A percentile compares a stretch with the other conserved stretches of the same genome.
Conservation (phyloP, 129 eudicot species). For the Lactuca saligna region DNA sequence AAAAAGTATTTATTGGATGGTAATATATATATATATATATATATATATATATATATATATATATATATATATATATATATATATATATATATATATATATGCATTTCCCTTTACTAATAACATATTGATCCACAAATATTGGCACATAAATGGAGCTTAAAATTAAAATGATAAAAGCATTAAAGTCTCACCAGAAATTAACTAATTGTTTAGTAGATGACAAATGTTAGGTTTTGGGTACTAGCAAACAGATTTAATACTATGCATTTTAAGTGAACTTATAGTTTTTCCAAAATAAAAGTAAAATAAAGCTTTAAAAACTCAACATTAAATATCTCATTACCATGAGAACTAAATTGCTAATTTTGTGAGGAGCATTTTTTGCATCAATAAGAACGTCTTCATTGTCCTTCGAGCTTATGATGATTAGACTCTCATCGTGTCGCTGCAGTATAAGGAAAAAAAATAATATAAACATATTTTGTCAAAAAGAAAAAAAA, state of each 20-base stretch:
- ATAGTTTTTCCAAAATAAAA: background rate
- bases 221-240: slow-evolving; percentile 17
- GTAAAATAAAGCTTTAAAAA: background rate
- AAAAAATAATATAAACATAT: background rate
- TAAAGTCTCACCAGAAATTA: background rate
- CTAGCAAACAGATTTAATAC: background rate
- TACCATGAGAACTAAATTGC: slow-evolving; percentile 77
- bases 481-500: too few species aligned
- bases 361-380: slow-evolving; percentile 83
- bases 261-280: background rate
- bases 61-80: too few species aligned
- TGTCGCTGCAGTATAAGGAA: slow-evolving; percentile 52
- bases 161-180: background rate
- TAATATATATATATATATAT: too few species aligned
- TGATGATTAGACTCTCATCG: slow-evolving; percentile 89
- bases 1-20: slow-evolving; percentile 24
- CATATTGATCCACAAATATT: slow-evolving; percentile 2
- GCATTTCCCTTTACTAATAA: background rate
- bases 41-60: too few species aligned
- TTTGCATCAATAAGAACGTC: slow-evolving; percentile 64
- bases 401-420: slow-evolving; percentile 79
- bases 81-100: too few species aligned
- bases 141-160: background rate
- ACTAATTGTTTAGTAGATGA: background rate
- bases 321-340: slow-evolving; percentile 4